Percentiles rank a stretch among this genome's conserved stretches.
Evolutionary conservation across 192 early-diverging fungal species (phyloP).

Genomic region (Coemansia sp.): DNA sequence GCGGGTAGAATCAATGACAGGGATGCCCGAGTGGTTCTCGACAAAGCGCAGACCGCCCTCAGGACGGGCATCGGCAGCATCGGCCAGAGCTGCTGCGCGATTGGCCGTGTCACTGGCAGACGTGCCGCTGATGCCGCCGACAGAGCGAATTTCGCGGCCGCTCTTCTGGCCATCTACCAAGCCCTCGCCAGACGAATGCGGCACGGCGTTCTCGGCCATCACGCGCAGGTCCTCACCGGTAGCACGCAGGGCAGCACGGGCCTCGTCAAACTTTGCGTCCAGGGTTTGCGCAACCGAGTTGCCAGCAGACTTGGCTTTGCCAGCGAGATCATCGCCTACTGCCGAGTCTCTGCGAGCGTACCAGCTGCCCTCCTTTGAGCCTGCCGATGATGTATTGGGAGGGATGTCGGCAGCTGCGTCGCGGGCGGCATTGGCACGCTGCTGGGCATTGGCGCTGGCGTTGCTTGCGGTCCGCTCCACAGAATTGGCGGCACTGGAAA

Average conservation of each 20-base stretch:
- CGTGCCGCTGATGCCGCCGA: conserved; percentile 9
- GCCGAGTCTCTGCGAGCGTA: conserved; percentile 28
- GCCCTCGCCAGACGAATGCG: conserved; percentile 28
- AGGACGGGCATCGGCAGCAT: conserved; percentile 1
- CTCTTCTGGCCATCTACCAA: conserved; percentile 6
- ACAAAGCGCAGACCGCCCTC: conserved; percentile 20
- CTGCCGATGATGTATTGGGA: neutral
- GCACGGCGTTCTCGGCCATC: conserved; percentile 30
- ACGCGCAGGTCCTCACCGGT: conserved; percentile 25
- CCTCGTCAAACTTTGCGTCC: conserved; percentile 44
- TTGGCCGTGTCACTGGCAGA: conserved; percentile 1
- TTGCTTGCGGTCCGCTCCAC: conserved; percentile 10
- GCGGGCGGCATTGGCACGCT: conserved; percentile 6
- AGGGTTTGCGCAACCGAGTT: conserved; percentile 30
- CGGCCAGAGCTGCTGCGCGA: neutral
- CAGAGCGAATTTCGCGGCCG: neutral
- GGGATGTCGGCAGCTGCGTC: neutral
- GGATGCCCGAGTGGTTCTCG: conserved; percentile 38
- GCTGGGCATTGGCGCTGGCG: conserved; percentile 15
- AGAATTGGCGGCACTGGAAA: conserved; percentile 18
- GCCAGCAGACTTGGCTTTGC: neutral
- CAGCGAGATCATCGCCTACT: neutral
- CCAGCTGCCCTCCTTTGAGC: neutral
- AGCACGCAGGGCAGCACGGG: conserved; percentile 18
- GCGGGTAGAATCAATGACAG: conserved; percentile 6